Evolutionary conservation across 2,329 filamentous ascomycete species (phyloP).

Genomic region (Raffaelea arxii): DNA sequence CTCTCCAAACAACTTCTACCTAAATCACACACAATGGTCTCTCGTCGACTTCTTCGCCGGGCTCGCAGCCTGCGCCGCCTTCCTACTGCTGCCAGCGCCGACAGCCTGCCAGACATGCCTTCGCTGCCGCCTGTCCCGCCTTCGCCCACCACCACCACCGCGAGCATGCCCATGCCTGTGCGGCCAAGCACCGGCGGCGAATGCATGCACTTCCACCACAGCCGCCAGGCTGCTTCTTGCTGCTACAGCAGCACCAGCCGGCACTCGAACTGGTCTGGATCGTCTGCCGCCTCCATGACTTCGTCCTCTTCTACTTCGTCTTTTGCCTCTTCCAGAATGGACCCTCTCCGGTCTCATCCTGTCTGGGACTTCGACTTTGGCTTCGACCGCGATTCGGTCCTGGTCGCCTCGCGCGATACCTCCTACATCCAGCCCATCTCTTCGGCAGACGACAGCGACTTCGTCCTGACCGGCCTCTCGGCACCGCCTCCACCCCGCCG

Average conservation of each 20-base stretch:
- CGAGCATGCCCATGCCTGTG: too few species aligned
- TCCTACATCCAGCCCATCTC: neutral
- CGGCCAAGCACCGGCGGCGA: too few species aligned
- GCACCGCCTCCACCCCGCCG: constrained; percentile 11
- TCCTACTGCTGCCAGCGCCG: neutral
- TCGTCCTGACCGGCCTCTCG: constrained; percentile 8
- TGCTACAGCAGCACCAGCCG: too few species aligned
- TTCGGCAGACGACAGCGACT: constrained; percentile 5
- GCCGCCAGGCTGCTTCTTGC: too few species aligned
- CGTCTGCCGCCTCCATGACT: too few species aligned
- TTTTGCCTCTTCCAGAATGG: neutral
- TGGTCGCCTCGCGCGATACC: neutral
- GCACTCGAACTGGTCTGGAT: too few species aligned
- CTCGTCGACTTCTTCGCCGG: neutral
- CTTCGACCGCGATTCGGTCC: too few species aligned
- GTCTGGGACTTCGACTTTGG: constrained; percentile 23
- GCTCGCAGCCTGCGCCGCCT: constrained; percentile 2
- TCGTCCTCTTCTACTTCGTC: neutral
- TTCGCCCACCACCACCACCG: neutral
- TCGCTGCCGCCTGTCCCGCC: neutral
- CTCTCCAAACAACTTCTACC: neutral
- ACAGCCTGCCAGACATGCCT: neutral
- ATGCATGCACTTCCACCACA: too few species aligned
- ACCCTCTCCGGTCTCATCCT: too few species aligned
- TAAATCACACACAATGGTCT: neutral